Base-by-base conservation (phyloP, 2,329 filamentous ascomycete species). In the Shiraia bambusicola region DNA sequence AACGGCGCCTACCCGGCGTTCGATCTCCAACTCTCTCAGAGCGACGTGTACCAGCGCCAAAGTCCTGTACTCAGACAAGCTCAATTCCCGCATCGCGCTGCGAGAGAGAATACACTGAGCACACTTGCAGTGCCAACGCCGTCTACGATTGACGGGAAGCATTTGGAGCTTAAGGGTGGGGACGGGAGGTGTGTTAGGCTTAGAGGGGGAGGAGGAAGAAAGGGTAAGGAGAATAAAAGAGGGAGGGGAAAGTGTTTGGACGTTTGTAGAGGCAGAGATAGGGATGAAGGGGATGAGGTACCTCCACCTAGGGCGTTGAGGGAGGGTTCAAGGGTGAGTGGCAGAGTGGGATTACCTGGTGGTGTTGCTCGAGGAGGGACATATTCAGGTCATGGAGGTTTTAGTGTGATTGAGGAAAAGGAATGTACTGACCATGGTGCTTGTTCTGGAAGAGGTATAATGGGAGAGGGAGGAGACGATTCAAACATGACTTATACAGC, bases 121-220 rank as follows among this genome's bases (percentile, higher is more conserved):
- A 19, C 15, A 11, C 24, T 22, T 11, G 28, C 25, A 5, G 17
- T 22, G 1, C 15, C 32, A 28, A n/a, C n/a, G 2, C 17, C 28
- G 5, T 16, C 15, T 2, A 28, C 6, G 2, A 28, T 47, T 10
- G 40, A 35, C 8, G 46, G 39, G 6, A 29, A n/a, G 17, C 26
- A 30, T 13, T 14, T 46, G 9, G 47, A 47, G 19, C 28, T 50
- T 2, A 35, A 47, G 22, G 45, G 45, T 2, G 43, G 43, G 4
- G 31, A 27, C 19, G 17, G 3, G 4, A 13, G 17, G 28, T 4
- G 17, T 6, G 25, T 10, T 5, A 12, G 14, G 16, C 8, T 9
- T 27, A 4, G 22, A 12, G 33, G 27, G n/a, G 26, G 24, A 2
- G 31, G 24, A 8, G 2, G 19, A 27, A 22, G 25, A 9, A 2